Evolutionary conservation across 2,329 filamentous ascomycete species (phyloP).

Genomic region (Fusarium sp.): DNA sequence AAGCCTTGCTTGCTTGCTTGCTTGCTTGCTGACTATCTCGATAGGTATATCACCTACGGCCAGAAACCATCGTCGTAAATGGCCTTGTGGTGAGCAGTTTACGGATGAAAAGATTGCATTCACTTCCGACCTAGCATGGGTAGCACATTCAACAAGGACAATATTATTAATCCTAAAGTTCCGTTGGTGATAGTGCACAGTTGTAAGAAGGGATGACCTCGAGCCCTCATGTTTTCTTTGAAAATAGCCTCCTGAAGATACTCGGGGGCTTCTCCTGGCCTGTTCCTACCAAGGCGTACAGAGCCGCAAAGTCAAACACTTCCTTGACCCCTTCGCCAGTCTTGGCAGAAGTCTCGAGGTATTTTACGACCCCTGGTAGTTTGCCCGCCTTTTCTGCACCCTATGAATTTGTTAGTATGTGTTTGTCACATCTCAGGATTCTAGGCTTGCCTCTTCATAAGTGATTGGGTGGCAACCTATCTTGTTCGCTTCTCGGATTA

Average conservation of each 20-base stretch:
- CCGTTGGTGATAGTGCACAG: neutral
- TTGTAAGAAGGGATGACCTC: neutral
- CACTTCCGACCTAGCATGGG: neutral
- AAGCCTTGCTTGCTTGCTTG: neutral
- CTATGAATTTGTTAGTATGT: neutral
- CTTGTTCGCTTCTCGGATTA: neutral
- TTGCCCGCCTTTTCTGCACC: neutral
- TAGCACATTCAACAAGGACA: neutral
- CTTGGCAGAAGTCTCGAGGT: neutral
- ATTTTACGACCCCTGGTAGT: neutral
- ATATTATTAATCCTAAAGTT: neutral
- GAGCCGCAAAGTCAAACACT: neutral
- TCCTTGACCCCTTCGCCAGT: constrained; percentile 1
- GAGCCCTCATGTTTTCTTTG: neutral
- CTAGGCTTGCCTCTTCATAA: neutral
- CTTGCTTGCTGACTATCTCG: neutral
- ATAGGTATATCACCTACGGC: neutral
- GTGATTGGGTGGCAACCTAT: neutral
- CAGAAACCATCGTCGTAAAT: neutral
- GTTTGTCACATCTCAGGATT: too few relatives aligned
- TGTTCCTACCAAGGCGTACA: neutral
- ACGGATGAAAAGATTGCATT: neutral
- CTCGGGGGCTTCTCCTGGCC: neutral
- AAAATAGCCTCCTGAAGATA: constrained; percentile 1
- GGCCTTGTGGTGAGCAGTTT: neutral